Percentiles rank a stretch among this genome's conserved stretches.
Evolutionary conservation across 2,329 filamentous ascomycete genomes (phyloP).

Genomic region (Diplodia seriata): DNA sequence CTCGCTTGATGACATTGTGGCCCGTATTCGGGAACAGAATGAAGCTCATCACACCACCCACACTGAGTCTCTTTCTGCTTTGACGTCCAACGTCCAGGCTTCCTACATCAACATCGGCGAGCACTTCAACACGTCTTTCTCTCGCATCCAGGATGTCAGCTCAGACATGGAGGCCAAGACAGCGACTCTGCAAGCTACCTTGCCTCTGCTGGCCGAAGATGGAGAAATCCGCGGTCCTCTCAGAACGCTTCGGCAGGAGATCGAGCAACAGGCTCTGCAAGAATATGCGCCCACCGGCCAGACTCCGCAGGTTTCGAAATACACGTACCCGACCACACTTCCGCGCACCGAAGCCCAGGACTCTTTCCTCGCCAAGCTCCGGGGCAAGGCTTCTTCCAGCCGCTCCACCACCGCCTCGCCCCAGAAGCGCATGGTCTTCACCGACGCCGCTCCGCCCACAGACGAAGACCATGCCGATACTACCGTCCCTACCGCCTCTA

Average conservation of each 20-base stretch:
- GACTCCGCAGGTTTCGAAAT: constrained; percentile 81
- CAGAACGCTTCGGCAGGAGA: constrained; percentile 71
- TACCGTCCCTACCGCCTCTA: constrained; percentile 19
- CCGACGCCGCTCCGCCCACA: constrained; percentile 50
- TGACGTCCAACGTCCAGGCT: constrained; percentile 72
- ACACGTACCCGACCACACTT: constrained; percentile 79
- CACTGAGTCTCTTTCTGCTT: constrained; percentile 66
- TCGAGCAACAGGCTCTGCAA: constrained; percentile 68
- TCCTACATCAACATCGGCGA: constrained; percentile 75
- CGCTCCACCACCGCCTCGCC: constrained; percentile 42
- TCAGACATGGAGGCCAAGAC: constrained; percentile 70
- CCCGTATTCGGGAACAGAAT: constrained; percentile 81
- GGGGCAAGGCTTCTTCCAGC: constrained; percentile 41
- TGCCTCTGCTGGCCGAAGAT: constrained; percentile 65
- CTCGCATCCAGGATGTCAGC: constrained; percentile 72
- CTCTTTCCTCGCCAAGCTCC: constrained; percentile 58
- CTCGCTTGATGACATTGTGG: constrained; percentile 88
- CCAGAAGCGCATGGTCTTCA: constrained; percentile 58
- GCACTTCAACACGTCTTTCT: constrained; percentile 73
- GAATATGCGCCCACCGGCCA: constrained; percentile 87
- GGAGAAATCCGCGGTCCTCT: constrained; percentile 72
- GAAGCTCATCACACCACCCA: constrained; percentile 76
- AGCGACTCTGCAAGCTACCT: constrained; percentile 62
- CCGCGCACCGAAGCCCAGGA: constrained; percentile 76
- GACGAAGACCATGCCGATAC: constrained; percentile 41